phyloP scores from a whole-genome alignment of 2,329 filamentous ascomycete genomes.

The Mycosphaerella sp. region DNA sequence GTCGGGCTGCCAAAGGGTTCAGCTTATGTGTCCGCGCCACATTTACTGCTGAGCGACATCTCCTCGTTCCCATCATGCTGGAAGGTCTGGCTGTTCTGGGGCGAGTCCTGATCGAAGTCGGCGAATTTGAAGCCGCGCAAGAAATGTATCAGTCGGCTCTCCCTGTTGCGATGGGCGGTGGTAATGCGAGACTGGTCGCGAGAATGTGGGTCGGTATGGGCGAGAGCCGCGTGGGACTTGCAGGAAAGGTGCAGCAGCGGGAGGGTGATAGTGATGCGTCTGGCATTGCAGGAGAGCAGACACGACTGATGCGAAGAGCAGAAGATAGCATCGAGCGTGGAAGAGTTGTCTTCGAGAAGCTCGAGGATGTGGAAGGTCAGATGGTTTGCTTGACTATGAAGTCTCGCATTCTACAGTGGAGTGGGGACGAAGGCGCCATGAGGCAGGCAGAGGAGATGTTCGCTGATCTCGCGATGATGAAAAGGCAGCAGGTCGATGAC shows the following conservation, averaged over 20 bases:
- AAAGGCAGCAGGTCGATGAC: background rate
- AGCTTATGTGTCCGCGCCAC: constrained; percentile 70
- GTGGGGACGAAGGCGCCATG: constrained; percentile 48
- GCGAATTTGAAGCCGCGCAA: constrained; percentile 62
- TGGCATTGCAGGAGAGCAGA: constrained; percentile 25
- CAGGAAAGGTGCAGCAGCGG: constrained; percentile 42
- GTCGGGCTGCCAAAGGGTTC: constrained; percentile 67
- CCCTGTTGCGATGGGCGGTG: constrained; percentile 66
- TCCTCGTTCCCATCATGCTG: constrained; percentile 66
- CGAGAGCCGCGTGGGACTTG: constrained; percentile 73
- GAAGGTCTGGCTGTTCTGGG: constrained; percentile 62
- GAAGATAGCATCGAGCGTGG: constrained; percentile 29
- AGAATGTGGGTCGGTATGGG: constrained; percentile 64
- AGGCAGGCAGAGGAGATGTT: constrained; percentile 25
- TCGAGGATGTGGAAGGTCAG: constrained; percentile 64
- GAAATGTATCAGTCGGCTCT: constrained; percentile 62
- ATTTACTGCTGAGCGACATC: constrained; percentile 63
- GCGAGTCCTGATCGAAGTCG: constrained; percentile 61
- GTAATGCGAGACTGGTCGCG: constrained; percentile 57
- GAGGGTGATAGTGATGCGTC: background rate
- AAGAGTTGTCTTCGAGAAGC: constrained; percentile 53
- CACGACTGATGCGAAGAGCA: constrained; percentile 25
- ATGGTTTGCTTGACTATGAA: constrained; percentile 79
- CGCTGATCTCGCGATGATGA: background rate
- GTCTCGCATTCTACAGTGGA: constrained; percentile 65